Conservation (phyloP, 108 stramenopile species). For the Skeletonema potamos region DNA sequence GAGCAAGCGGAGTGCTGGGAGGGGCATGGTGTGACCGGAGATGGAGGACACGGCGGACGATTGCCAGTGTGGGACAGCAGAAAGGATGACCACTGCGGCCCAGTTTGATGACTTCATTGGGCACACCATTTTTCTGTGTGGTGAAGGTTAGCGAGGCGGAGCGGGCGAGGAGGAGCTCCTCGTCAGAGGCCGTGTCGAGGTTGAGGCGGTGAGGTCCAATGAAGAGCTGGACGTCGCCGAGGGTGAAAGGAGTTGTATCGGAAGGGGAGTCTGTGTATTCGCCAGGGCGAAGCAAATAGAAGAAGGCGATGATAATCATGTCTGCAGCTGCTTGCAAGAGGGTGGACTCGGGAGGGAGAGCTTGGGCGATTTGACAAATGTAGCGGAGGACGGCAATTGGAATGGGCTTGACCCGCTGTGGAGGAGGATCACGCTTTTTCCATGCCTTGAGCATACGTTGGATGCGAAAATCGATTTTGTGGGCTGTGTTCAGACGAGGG, state of each 20-base stretch:
- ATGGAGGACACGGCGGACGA: constrained; percentile 21
- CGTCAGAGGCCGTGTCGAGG: background rate
- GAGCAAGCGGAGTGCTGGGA: constrained; percentile 8
- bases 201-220: constrained; percentile 7
- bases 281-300: constrained; percentile 42
- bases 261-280: constrained; percentile 28
- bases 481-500: constrained; percentile 17
- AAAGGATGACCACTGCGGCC: constrained; percentile 33
- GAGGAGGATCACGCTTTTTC: background rate
- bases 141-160: constrained; percentile 25
- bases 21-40: constrained; percentile 10
- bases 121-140: constrained; percentile 43
- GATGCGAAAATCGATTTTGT: constrained; percentile 23
- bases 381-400: background rate
- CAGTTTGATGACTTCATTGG: constrained; percentile 42
- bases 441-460: background rate
- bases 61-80: constrained; percentile 44
- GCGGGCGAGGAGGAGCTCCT: constrained; percentile 9
- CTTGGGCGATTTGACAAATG: constrained; percentile 11
- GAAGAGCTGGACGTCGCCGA: constrained; percentile 19
- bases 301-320: constrained; percentile 30
- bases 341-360: background rate
- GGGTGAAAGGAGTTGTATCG: constrained; percentile 17
- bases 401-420: background rate
- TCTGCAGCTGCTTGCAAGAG: background rate